Percentiles rank a stretch among this genome's conserved stretches.
Evolutionary conservation across 257 asterid genomes (phyloP).

Genomic region (Rubia yunnanensis): DNA sequence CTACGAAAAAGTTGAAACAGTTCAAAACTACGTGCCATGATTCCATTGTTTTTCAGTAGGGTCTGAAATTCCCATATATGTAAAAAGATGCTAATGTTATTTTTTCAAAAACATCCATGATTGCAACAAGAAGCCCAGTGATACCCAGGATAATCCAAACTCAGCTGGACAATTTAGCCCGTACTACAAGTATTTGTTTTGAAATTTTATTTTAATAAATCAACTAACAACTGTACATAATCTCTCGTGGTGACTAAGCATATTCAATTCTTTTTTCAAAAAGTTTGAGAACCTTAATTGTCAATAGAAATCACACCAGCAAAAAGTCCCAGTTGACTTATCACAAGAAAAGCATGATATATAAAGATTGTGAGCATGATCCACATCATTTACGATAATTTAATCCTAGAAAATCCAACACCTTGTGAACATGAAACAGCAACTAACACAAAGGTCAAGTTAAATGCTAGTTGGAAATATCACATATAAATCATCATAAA

Average conservation of each 20-base stretch:
- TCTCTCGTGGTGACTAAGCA: background rate
- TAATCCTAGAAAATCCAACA: background rate
- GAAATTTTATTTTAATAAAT: background rate
- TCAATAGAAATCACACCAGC: background rate
- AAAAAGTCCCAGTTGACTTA: background rate
- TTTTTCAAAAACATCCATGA: too few species aligned
- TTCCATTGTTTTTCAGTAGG: background rate
- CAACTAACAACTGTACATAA: background rate
- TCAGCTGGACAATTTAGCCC: background rate
- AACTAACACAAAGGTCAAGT: too few species aligned
- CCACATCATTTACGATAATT: background rate
- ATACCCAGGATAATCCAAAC: background rate
- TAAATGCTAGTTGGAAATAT: background rate
- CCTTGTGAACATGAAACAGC: background rate
- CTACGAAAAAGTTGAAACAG: background rate
- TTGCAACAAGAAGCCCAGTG: background rate
- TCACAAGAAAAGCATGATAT: background rate
- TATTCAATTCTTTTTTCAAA: background rate
- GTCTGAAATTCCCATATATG: background rate
- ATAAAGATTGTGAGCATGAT: background rate
- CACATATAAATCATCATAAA: background rate
- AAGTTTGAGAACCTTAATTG: background rate
- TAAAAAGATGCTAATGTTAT: background rate
- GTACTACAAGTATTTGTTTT: background rate
- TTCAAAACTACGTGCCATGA: background rate